Base-by-base conservation (phyloP, 2,329 filamentous ascomycete species). In the Cercospora beticola region DNA sequence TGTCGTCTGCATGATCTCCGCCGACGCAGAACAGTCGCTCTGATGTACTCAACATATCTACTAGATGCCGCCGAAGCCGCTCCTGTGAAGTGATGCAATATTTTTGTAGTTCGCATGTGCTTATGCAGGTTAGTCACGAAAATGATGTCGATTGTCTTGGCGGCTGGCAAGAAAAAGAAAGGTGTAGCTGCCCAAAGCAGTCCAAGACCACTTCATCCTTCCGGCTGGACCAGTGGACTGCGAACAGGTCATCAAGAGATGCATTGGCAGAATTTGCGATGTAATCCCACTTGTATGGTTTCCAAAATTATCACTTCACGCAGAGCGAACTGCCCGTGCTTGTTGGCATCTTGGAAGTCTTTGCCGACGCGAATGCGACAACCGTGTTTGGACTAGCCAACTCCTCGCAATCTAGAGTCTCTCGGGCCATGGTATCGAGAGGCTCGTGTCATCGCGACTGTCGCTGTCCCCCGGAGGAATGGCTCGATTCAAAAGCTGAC, bases 101-200 rank as follows among this genome's bases (percentile, higher is more conserved):
- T 31, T 5, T 31, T 1, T 2, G 28, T 6, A 18, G 28, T 59
- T 59, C 26, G 56, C 16, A 36, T 36, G 16, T 59, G 56, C 56
- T 21, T 36, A 59, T 31, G 56, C 30, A 59, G 56, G 30, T 31
- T 56, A 28, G 56, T 36, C 30, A 21, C 4, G 16, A 59, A 21
- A 23, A 59, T 59, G 56, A 33, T 59, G 56, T 59, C 56, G 56
- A 12, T 59, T 16, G 56, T 31, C 56, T 59, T 59, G 56, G 56
- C 49, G 49, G 6, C 49, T 56, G 23, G 49, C 23, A 9, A 56
- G 30, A 31, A 59, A 59, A 59, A 59, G 28, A 31, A 59, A 59
- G 18, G 31, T 36, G 56, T 36, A 59, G 28, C 31, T 31, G 56
- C 31, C 56, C 31, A 59, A 31, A 36, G 56, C 56, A 59, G 28